These are phyloP conservation scores for Pseudevernia furfuracea DNA, from an alignment of 495 filamentous ascomycete genomes.

Conservation along the genomic window DNA sequence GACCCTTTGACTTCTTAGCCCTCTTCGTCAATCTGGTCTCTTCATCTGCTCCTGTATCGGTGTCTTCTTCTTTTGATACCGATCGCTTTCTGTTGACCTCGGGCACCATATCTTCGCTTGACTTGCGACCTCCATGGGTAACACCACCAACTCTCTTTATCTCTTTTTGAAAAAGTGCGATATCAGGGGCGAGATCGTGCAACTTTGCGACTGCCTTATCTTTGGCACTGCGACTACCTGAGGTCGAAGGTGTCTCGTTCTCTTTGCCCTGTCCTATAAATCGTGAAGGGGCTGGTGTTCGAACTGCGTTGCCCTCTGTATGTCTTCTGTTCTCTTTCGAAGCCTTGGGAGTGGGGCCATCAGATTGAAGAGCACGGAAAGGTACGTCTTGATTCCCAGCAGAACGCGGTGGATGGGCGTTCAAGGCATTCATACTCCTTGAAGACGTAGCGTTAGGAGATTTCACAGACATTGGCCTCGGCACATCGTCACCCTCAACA, in stretches of 20 bases:
- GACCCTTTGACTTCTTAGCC: slow-evolving; percentile 47
- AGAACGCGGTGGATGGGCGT: slow-evolving; percentile 7
- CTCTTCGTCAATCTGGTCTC: slow-evolving; percentile 49
- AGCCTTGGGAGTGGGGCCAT: slow-evolving; percentile 20
- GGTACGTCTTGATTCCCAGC: slow-evolving; percentile 14
- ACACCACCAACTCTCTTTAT: slow-evolving; percentile 79
- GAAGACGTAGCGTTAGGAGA: slow-evolving; percentile 31
- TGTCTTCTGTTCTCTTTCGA: slow-evolving; percentile 20
- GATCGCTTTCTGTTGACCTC: slow-evolving; percentile 36
- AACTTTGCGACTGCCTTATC: slow-evolving; percentile 67
- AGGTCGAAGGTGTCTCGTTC: slow-evolving; percentile 74
- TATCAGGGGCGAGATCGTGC: slow-evolving; percentile 70
- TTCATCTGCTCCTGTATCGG: slow-evolving; percentile 34
- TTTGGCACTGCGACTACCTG: slow-evolving; percentile 78
- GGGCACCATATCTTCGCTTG: slow-evolving; percentile 40
- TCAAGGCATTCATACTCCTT: slow-evolving; percentile 4
- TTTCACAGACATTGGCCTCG: slow-evolving; percentile 34
- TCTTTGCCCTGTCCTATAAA: slow-evolving; percentile 58
- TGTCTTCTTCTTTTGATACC: slow-evolving; percentile 43
- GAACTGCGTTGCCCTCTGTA: slow-evolving; percentile 27
- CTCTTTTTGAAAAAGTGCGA: slow-evolving; percentile 88
- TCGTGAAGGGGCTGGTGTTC: slow-evolving; percentile 42
- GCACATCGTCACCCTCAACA: slow-evolving; percentile 23
- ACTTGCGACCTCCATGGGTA: slow-evolving; percentile 60
- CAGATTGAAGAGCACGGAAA: slow-evolving; percentile 20